Evolutionary conservation across 805 yeast genomes (phyloP), one percentile per base, ranked within the genome.

Genomic region (Metschnikowia gruessii): DNA sequence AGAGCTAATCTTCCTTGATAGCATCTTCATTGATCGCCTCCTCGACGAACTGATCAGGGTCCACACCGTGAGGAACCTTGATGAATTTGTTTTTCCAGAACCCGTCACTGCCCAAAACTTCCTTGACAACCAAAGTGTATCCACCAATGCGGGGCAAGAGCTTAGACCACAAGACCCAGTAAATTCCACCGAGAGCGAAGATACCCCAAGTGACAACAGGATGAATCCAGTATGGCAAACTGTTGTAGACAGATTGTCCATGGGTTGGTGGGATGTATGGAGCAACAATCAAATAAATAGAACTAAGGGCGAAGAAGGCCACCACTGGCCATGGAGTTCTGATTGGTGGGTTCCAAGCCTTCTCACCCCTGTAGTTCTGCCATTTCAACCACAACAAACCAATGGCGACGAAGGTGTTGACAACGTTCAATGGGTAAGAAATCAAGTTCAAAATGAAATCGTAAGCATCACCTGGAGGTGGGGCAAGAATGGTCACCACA

Each of bases 391-490:
- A 77, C 40, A 87, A 62, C 55, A 83, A 69, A 16, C 87, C 95
- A 43, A 75, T 57, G 15, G 85, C 82, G 33, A 87, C 81, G 37
- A 74, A 71, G 26, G 82, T 69, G 63, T 87, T 84, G 58, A 87
- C 84, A 42, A 87, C 83, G 59, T 87, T 84, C 69, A 83, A 77
- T 41, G 95, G 92, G 63, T 87, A 87, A 2, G 92, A 82, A 56
- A 86, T 83, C 70, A 88, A 74, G 66, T 88, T 87, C 64, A 85
- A 63, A 55, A 87, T 80, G 62, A 88, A 85, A 64, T 85, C 84
- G 70, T 86, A 87, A 40, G 95, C 95, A 61, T 87, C 95, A 47
- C 94, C 95, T 21, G 91, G 87, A 16, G 94, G 92, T 35, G 71
- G 71, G 3, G 92, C 94, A 38, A 86, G 60, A 50, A 88, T 80